phyloP scores from a whole-genome alignment of 176 grass and related monocot genomes.

The Luzula sylvatica region DNA sequence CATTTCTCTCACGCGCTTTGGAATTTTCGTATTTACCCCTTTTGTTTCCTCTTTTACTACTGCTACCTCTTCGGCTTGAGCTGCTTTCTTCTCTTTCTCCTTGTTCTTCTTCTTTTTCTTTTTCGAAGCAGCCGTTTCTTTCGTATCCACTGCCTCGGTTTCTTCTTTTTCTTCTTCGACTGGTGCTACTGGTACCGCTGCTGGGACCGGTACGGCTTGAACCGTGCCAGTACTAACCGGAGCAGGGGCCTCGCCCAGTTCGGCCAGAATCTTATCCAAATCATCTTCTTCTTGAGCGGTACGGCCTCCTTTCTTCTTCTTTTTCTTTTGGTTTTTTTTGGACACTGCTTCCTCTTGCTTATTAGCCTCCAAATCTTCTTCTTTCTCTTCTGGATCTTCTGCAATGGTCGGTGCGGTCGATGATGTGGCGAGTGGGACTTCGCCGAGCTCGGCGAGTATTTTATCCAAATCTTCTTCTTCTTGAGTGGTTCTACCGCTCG shows the following conservation, averaged over 20 bases:
- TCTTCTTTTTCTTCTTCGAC: slow-evolving; percentile 60
- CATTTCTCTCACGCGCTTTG: neutral
- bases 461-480: slow-evolving; percentile 95
- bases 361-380: slow-evolving; percentile 24
- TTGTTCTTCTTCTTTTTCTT: neutral
- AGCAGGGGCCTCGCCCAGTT: slow-evolving; percentile 27
- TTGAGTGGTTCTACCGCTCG: slow-evolving; percentile 49
- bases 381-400: slow-evolving; percentile 28
- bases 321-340: slow-evolving; percentile 41
- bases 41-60: neutral
- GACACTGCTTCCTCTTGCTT: slow-evolving; percentile 23
- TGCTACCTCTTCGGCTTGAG: neutral
- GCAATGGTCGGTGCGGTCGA: slow-evolving; percentile 14
- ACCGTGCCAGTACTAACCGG: neutral
- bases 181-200: slow-evolving; percentile 18
- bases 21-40: neutral
- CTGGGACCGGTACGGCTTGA: neutral
- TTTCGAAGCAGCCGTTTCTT: neutral
- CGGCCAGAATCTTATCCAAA: slow-evolving; percentile 46
- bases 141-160: neutral
- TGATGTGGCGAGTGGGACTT: slow-evolving; percentile 4
- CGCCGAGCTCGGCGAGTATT: slow-evolving; percentile 48
- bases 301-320: slow-evolving; percentile 45
- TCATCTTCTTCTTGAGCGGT: slow-evolving; percentile 43
- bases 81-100: neutral